Evolutionary conservation across 2,329 filamentous ascomycete genomes (phyloP), one percentile per base, ranked within the genome.

Genomic region (Zopfia rhizophila): DNA sequence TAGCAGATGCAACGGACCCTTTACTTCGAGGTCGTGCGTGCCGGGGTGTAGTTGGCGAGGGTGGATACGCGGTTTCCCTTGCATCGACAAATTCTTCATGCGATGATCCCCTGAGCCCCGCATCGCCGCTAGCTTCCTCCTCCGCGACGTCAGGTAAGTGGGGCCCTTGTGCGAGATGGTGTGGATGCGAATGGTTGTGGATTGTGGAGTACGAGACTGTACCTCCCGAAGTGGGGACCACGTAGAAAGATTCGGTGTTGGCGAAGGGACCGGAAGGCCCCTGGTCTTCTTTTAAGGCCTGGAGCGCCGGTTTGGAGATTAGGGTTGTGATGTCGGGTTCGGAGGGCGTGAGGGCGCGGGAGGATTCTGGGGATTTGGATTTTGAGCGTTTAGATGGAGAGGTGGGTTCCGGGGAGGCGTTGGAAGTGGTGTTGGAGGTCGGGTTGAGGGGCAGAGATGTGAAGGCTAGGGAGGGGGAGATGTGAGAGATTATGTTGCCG

Each of bases 121-220:
- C 37, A 7, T 17, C 19, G 30, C 48, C 54, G 10, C 61, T 51
- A 17, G 21, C 88, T 23, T 51, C 45, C 49, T 72, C 73, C 56
- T 70, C 70, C 29, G 68, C 66, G 14, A 72, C 70, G 39, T 66
- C 61, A 35, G 58, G 54, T 28, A 66, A 61, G 23, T 61, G 54
- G 25, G 60, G 82, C n/a, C 86, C 82, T 3, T 82, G 55, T 3
- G 64, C 75, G 48, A 78, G 77, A 27, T 65, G 64, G 53, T 44
- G 64, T 2, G 38, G 70, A 41, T 60, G 47, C 5, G 57, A 51
- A 46, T 59, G 62, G 28, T 60, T 63, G 63, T 72, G 51, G 39
- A 99, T 97, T 52, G 89, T 91, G 31, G 94, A 92, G 65, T 97
- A 99, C 0, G 91, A 94, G 49, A 92, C 88, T 3, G 91, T 97